A percentile compares a stretch with the other conserved stretches of the same genome.
These are phyloP conservation scores for Paraphaeosphaeria sporulosa DNA, from an alignment of 2,329 filamentous ascomycete species.

Conservation along the genomic window DNA sequence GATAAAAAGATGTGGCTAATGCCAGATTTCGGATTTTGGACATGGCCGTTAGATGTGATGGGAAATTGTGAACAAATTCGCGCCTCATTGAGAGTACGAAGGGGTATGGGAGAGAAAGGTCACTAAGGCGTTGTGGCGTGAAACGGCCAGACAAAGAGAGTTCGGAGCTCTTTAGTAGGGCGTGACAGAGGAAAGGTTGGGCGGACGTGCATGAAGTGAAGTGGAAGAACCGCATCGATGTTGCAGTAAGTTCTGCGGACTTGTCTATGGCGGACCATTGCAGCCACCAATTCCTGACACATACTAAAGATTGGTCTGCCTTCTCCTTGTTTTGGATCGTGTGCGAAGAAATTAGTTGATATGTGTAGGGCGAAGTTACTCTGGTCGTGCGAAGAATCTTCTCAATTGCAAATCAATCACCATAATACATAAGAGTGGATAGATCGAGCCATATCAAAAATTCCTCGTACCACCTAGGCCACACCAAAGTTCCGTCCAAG, in stretches of 20 bases:
- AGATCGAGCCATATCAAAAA: conserved; percentile 6
- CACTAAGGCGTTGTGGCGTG: conserved; percentile 40
- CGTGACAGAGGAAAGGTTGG: conserved; percentile 21
- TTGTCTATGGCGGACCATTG: conserved; percentile 32
- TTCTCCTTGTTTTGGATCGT: neutral
- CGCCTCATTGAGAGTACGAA: conserved; percentile 18
- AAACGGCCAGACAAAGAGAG: conserved; percentile 35
- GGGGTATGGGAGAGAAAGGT: conserved; percentile 25
- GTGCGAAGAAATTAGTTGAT: neutral
- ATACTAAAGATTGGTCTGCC: conserved; percentile 52
- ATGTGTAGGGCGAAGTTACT: conserved; percentile 1
- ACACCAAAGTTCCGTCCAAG: conserved; percentile 55
- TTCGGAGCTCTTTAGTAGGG: conserved; percentile 21
- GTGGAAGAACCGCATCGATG: conserved; percentile 23
- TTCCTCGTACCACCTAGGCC: conserved; percentile 31
- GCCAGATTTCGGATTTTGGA: conserved; percentile 34
- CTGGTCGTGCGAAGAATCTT: neutral
- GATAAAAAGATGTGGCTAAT: conserved; percentile 29
- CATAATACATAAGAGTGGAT: conserved; percentile 2
- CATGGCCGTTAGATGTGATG: conserved; percentile 26
- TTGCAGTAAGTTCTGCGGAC: conserved; percentile 11
- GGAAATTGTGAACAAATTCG: conserved; percentile 24
- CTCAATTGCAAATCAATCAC: neutral
- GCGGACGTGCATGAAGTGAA: conserved; percentile 24
- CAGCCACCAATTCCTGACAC: conserved; percentile 51